Conservation (phyloP, 371 early-diverging fungal genomes). For the Lichtheimia ramosa region DNA sequence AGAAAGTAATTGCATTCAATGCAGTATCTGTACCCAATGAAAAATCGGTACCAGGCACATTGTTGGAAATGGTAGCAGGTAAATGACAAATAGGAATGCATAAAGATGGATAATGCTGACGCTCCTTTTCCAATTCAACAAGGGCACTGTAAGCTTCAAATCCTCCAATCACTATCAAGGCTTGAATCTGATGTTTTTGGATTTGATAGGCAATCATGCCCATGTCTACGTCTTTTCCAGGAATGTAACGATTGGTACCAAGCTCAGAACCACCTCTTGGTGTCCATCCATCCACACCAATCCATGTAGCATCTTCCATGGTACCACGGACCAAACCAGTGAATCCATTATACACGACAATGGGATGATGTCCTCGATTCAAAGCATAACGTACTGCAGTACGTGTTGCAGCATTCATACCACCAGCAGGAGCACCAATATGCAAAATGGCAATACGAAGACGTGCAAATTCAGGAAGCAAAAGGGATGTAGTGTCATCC, state of each 20-base stretch:
- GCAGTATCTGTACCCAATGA: slow-evolving; percentile 98
- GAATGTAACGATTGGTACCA: slow-evolving; percentile 92
- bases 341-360: slow-evolving; percentile 92
- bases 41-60: slow-evolving; percentile 97
- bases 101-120: slow-evolving; percentile 81
- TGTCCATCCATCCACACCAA: slow-evolving; percentile 90
- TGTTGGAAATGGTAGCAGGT: slow-evolving; percentile 98
- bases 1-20: slow-evolving; percentile 92
- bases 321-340: slow-evolving; percentile 88
- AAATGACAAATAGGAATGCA: slow-evolving; percentile 93
- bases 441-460: slow-evolving; percentile 92
- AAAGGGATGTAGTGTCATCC: slow-evolving; percentile 20
- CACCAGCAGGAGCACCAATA: slow-evolving; percentile 89
- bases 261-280: slow-evolving; percentile 92
- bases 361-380: slow-evolving; percentile 77
- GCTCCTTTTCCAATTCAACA: slow-evolving; percentile 67
- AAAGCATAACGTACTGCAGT: slow-evolving; percentile 81
- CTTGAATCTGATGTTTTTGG: slow-evolving; percentile 87
- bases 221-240: slow-evolving; percentile 77
- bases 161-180: slow-evolving; percentile 94
- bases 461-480: slow-evolving; percentile 30
- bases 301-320: slow-evolving; percentile 75
- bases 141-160: slow-evolving; percentile 88
- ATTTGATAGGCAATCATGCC: slow-evolving; percentile 83
- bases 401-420: slow-evolving; percentile 46